phyloP scores from a whole-genome alignment of 768 basidiomycete genomes.

The Russula dissimulans region DNA sequence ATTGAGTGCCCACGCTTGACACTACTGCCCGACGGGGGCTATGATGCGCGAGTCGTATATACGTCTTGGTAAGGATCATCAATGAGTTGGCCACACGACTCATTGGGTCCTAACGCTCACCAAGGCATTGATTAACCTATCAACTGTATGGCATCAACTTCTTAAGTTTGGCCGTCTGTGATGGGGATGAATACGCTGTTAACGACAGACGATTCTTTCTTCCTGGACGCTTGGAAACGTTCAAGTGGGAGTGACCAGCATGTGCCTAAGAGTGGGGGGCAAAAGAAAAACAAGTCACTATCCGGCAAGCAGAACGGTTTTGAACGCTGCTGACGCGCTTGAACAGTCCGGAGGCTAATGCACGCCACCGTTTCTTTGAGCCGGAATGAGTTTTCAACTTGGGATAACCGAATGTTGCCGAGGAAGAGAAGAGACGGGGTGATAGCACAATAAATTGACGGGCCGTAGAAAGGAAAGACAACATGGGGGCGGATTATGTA shows the following conservation, averaged over 20 bases:
- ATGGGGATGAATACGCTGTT: conserved; percentile 54
- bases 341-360: conserved; percentile 54
- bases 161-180: conserved; percentile 60
- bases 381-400: conserved; percentile 78
- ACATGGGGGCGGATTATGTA: neutral
- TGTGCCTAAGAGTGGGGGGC: conserved; percentile 38
- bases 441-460: conserved; percentile 17
- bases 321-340: conserved; percentile 51
- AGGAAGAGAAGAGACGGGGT: conserved; percentile 46
- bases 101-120: neutral
- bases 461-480: conserved; percentile 25
- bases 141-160: conserved; percentile 66
- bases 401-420: conserved; percentile 46
- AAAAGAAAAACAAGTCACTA: neutral
- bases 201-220: conserved; percentile 58
- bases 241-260: conserved; percentile 66
- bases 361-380: conserved; percentile 73
- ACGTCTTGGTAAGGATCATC: too few relatives aligned
- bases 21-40: neutral
- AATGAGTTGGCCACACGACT: too few relatives aligned
- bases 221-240: conserved; percentile 53
- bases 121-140: conserved; percentile 1
- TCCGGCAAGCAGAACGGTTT: too few relatives aligned
- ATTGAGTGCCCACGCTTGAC: neutral
- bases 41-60: too few relatives aligned